Conservation (phyloP, 257 asterid genomes). For the Dorcoceras hygrometricum region DNA sequence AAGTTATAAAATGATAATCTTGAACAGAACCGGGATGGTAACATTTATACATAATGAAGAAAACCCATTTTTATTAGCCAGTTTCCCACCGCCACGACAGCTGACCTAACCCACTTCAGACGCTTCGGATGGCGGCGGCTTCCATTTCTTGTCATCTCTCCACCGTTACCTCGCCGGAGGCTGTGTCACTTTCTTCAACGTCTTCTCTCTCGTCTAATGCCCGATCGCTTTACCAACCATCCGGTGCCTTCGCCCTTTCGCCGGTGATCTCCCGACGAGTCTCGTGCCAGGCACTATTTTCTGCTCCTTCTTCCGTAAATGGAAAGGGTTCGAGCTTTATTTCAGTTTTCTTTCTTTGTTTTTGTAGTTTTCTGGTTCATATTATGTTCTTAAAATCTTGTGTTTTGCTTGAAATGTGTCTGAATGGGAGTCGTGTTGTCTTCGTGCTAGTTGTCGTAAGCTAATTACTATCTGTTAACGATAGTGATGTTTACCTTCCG, state of each 20-base stretch:
- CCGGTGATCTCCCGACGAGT: constrained; percentile 47
- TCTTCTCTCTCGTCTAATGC: constrained; percentile 38
- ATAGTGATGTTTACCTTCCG: not conserved
- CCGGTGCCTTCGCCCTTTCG: constrained; percentile 30
- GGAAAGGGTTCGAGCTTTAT: constrained; percentile 46
- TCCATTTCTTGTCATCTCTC: constrained; percentile 49
- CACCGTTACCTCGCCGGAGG: constrained; percentile 41
- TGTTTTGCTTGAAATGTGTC: constrained; percentile 14
- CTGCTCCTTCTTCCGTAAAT: constrained; percentile 42
- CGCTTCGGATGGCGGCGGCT: constrained; percentile 37
- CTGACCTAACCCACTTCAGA: constrained; percentile 24
- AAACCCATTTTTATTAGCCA: too few species aligned
- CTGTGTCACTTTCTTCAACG: constrained; percentile 47
- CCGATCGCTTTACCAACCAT: constrained; percentile 27
- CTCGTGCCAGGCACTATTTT: constrained; percentile 61
- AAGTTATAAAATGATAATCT: too few species aligned
- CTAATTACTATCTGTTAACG: not conserved
- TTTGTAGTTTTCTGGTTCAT: constrained; percentile 7
- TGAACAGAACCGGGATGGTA: too few species aligned
- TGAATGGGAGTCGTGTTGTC: constrained; percentile 2
- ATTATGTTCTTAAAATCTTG: not conserved
- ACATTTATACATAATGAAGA: too few species aligned
- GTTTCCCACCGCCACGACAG: constrained; percentile 11
- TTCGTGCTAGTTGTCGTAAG: not conserved
- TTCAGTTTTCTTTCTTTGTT: not conserved